phyloP scores from a whole-genome alignment of 306 rosid genomes.

The Malus asiatica region DNA sequence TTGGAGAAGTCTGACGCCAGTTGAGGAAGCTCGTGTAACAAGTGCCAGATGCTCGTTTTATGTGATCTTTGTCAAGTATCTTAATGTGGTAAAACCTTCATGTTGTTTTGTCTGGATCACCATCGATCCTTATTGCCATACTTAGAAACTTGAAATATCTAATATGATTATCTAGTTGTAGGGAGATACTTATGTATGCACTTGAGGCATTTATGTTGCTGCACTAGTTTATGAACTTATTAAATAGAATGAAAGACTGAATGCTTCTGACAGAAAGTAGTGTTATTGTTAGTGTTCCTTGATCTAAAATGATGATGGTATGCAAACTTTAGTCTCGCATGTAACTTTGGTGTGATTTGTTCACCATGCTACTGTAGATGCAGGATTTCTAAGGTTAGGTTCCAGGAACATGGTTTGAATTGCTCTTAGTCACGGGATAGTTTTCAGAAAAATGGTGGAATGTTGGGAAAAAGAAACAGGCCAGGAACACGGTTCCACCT shows the following conservation, averaged over 20 bases:
- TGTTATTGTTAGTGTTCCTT: too few relatives aligned
- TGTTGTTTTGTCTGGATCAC: neutral
- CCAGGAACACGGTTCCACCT: too few relatives aligned
- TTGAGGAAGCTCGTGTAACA: conserved; percentile 24
- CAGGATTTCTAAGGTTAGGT: neutral
- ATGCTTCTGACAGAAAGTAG: neutral
- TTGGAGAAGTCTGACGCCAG: conserved; percentile 55
- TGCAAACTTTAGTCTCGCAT: neutral
- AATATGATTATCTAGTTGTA: neutral
- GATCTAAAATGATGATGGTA: too few relatives aligned
- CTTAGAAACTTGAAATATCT: neutral
- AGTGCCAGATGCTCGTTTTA: neutral
- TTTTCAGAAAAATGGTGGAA: neutral
- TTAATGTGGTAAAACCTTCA: neutral
- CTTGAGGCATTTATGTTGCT: neutral
- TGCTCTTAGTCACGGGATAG: neutral
- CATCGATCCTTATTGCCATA: neutral
- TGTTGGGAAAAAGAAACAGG: too few relatives aligned
- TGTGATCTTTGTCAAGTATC: neutral
- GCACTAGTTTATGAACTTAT: neutral
- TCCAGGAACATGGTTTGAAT: neutral
- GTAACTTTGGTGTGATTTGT: too few relatives aligned
- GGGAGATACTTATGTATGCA: neutral
- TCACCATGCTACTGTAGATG: neutral
- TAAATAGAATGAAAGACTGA: neutral